These are phyloP conservation scores for Trichoderma semiorbis DNA, from an alignment of 2,329 filamentous ascomycete species.

Conservation along the genomic window DNA sequence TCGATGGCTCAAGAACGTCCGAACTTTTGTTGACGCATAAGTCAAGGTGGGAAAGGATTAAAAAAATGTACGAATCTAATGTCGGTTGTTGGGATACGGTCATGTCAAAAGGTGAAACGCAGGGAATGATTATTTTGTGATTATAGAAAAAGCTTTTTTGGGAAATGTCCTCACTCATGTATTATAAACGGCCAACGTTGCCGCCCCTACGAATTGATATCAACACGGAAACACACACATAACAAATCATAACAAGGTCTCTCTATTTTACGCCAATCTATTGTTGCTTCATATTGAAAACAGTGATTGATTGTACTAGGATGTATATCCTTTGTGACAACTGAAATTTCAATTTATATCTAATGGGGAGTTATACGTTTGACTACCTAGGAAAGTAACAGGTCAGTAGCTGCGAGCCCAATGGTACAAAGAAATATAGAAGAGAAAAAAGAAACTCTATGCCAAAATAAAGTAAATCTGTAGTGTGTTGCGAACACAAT, in stretches of 20 bases:
- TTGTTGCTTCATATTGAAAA: background rate
- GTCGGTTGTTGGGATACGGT: background rate
- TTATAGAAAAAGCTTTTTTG: constrained; percentile 12
- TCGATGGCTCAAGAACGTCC: constrained; percentile 82
- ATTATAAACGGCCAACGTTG: constrained; percentile 4
- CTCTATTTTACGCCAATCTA: background rate
- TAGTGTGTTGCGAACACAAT: constrained; percentile 16
- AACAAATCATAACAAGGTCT: background rate
- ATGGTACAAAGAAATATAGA: background rate
- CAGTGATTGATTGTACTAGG: background rate
- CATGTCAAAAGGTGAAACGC: constrained; percentile 6
- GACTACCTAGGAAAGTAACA: background rate
- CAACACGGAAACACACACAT: background rate
- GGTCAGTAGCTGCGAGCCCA: background rate
- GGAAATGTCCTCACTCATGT: constrained; percentile 21
- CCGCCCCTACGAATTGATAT: background rate
- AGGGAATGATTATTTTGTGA: constrained; percentile 6
- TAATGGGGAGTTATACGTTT: background rate
- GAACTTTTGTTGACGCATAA: constrained; percentile 75
- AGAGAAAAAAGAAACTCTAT: background rate
- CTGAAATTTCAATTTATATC: background rate
- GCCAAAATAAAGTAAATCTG: background rate
- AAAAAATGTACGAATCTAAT: constrained; percentile 12
- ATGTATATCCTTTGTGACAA: background rate
- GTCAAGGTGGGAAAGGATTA: background rate